Evolutionary conservation across 805 yeast species (phyloP).

Genomic region (Cyberlindnera maritima): DNA sequence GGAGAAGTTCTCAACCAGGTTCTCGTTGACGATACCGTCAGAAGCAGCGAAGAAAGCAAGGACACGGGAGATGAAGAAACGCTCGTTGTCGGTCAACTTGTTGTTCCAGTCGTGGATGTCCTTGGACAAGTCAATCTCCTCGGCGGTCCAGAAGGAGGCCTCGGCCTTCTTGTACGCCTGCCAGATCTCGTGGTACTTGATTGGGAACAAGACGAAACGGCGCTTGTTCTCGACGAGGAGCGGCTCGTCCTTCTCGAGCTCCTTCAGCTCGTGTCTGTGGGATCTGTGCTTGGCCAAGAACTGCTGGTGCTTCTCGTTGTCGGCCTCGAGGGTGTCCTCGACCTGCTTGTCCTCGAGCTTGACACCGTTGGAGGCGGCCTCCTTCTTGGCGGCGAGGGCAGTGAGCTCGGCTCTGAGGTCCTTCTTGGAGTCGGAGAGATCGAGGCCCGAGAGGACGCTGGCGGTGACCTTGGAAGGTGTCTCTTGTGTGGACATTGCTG

Average conservation of each 20-base stretch:
- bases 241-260: slow-evolving; percentile 84
- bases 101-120: slow-evolving; percentile 92
- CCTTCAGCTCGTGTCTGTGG: slow-evolving; percentile 73
- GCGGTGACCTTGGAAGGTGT: slow-evolving; percentile 73
- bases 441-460: slow-evolving; percentile 49
- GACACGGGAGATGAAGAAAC: slow-evolving; percentile 87
- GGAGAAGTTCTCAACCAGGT: slow-evolving; percentile 93
- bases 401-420: slow-evolving; percentile 40
- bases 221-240: slow-evolving; percentile 77
- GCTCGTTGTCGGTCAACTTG: slow-evolving; percentile 84
- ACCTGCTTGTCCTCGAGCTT: slow-evolving; percentile 15
- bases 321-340: slow-evolving; percentile 23
- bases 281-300: slow-evolving; percentile 62
- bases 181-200: slow-evolving; percentile 97
- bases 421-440: slow-evolving; percentile 43
- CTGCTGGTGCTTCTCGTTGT: slow-evolving; percentile 43
- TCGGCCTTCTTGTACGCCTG: slow-evolving; percentile 98
- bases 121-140: slow-evolving; percentile 93
- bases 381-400: slow-evolving; percentile 40
- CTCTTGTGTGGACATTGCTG: slow-evolving; percentile 45
- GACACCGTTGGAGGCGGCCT: slow-evolving; percentile 18
- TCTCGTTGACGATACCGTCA: slow-evolving; percentile 97
- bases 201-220: slow-evolving; percentile 93
- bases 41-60: slow-evolving; percentile 98
- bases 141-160: slow-evolving; percentile 99